Evolutionary conservation across 2,329 filamentous ascomycete genomes (phyloP).

Genomic region (Rutstroemia sp.): DNA sequence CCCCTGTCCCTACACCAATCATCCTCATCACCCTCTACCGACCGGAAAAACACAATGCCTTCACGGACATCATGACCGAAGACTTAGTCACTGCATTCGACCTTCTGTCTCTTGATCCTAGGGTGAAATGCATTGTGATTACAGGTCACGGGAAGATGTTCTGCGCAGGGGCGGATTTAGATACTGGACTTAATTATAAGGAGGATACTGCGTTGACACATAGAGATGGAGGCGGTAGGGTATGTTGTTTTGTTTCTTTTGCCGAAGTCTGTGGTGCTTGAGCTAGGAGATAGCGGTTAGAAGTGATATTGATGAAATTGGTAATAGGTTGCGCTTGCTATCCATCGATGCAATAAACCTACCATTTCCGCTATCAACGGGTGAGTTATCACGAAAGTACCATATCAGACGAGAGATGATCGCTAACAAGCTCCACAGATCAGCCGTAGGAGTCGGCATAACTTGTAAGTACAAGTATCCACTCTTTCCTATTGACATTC

Average conservation of each 20-base stretch:
- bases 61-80: constrained; percentile 55
- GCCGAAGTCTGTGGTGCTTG: neutral
- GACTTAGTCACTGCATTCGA: constrained; percentile 50
- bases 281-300: neutral
- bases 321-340: constrained; percentile 42
- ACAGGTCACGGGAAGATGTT: constrained; percentile 46
- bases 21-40: constrained; percentile 58
- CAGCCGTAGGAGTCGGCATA: constrained; percentile 1
- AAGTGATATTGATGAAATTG: neutral
- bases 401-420: neutral
- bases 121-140: constrained; percentile 48
- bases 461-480: neutral
- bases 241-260: neutral
- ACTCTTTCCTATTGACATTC: neutral
- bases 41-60: constrained; percentile 60
- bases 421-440: neutral
- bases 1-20: constrained; percentile 50
- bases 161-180: constrained; percentile 42
- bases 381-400: neutral
- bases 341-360: constrained; percentile 50
- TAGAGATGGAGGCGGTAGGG: constrained; percentile 43
- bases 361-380: constrained; percentile 53
- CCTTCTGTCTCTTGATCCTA: constrained; percentile 43
- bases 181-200: constrained; percentile 15
- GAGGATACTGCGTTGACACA: constrained; percentile 19